A percentile compares a stretch with the other conserved stretches of the same genome.
phyloP scores from a whole-genome alignment of 345 rosid genomes.

The Brassica incana region DNA sequence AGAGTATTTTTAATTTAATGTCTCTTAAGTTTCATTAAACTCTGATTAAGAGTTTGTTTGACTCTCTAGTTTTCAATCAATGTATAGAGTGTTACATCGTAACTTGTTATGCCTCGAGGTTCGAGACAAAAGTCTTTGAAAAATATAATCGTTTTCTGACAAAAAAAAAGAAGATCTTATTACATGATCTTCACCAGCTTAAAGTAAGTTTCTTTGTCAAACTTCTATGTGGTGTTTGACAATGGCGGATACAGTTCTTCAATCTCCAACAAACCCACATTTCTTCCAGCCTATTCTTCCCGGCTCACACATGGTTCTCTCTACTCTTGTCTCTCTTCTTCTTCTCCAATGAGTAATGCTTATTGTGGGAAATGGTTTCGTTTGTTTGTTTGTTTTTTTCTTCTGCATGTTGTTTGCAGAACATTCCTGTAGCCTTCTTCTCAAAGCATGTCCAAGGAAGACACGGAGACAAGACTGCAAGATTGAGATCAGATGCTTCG shows the following conservation, averaged over 20 bases:
- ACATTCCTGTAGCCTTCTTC: slow-evolving; percentile 21
- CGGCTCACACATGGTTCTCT: slow-evolving; percentile 10
- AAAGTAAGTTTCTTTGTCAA: neutral
- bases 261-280: slow-evolving; percentile 18
- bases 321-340: neutral
- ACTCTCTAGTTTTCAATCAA: too few relatives aligned
- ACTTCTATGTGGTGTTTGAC: neutral
- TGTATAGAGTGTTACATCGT: neutral
- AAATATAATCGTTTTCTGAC: neutral
- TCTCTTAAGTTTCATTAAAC: neutral
- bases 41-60: neutral
- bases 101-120: neutral
- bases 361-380: slow-evolving; percentile 3
- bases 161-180: neutral
- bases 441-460: neutral
- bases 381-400: neutral
- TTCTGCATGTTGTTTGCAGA: slow-evolving; percentile 31
- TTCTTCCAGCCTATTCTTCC: slow-evolving; percentile 37
- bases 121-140: neutral
- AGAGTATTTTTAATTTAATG: neutral
- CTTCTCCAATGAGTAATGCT: neutral
- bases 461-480: neutral
- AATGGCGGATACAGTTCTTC: slow-evolving; percentile 20
- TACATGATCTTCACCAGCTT: neutral
- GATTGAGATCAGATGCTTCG: slow-evolving; percentile 16